A percentile compares a stretch with the other conserved stretches of the same genome.
These are phyloP conservation scores for Chlorella sp. DNA, from an alignment of 139 green algal genomes.

Conservation along the genomic window DNA sequence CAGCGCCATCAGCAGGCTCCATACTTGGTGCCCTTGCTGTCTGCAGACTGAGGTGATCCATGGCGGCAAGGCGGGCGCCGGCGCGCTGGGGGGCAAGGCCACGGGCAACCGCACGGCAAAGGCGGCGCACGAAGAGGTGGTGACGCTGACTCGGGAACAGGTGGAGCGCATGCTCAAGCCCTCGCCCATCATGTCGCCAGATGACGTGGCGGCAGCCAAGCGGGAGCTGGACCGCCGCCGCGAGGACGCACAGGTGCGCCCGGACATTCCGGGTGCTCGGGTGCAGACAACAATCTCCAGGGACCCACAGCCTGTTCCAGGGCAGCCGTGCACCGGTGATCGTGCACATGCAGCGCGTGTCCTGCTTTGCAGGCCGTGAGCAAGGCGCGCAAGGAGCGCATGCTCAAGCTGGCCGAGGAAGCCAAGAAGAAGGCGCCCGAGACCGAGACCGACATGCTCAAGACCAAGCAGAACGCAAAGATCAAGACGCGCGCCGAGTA, in stretches of 20 bases:
- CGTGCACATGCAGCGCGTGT: constrained; percentile 23
- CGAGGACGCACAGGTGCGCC: constrained; percentile 11
- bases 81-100: too few species aligned
- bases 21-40: neutral
- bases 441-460: constrained; percentile 59
- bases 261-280: too few species aligned
- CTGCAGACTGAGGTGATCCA: constrained; percentile 2
- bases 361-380: constrained; percentile 33
- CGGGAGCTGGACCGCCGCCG: neutral
- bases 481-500: constrained; percentile 31
- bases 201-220: constrained; percentile 26
- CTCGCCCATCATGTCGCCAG: constrained; percentile 49
- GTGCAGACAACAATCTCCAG: too few species aligned
- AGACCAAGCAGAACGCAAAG: constrained; percentile 18
- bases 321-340: constrained; percentile 20
- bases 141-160: constrained; percentile 27
- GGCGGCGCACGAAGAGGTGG: constrained; percentile 11
- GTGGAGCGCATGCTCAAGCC: constrained; percentile 60
- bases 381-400: constrained; percentile 62
- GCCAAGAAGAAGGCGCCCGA: constrained; percentile 42
- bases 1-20: neutral
- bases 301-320: too few species aligned
- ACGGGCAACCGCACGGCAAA: neutral
- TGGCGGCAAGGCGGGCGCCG: too few species aligned
- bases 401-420: constrained; percentile 68